Evolutionary conservation across 1,139 yeast species (phyloP).

Genomic region (Suhomyces bribrorum): DNA sequence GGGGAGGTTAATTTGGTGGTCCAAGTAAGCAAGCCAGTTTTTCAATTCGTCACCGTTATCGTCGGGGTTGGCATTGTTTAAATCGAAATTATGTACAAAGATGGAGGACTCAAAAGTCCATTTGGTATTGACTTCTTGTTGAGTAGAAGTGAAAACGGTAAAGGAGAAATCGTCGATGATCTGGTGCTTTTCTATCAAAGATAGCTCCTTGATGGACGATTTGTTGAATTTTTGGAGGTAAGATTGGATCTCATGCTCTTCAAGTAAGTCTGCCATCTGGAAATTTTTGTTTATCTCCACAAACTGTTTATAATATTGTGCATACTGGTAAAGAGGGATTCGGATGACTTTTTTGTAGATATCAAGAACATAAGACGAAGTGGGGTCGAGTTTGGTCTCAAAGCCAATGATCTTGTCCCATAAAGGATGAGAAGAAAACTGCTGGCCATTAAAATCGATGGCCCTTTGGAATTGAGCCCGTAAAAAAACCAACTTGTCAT

Average conservation of each 20-base stretch:
- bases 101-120: slow-evolving; percentile 66
- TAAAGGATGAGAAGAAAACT: slow-evolving; percentile 60
- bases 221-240: slow-evolving; percentile 28
- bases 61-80: slow-evolving; percentile 25
- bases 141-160: slow-evolving; percentile 46
- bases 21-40: slow-evolving; percentile 56
- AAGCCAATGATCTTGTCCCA: slow-evolving; percentile 67
- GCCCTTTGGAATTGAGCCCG: slow-evolving; percentile 44
- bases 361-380: slow-evolving; percentile 23
- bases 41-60: slow-evolving; percentile 38
- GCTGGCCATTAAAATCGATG: slow-evolving; percentile 46
- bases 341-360: slow-evolving; percentile 46
- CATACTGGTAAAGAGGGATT: slow-evolving; percentile 70
- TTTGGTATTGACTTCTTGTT: slow-evolving; percentile 49
- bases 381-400: slow-evolving; percentile 31
- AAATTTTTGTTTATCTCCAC: slow-evolving; percentile 42
- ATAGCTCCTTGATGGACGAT: slow-evolving; percentile 24
- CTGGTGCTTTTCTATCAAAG: slow-evolving; percentile 35
- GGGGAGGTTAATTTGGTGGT: slow-evolving; percentile 36
- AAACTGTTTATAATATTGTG: slow-evolving; percentile 59
- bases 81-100: slow-evolving; percentile 40
- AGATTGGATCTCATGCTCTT: slow-evolving; percentile 19
- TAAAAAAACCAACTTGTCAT: slow-evolving; percentile 24
- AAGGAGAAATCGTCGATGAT: slow-evolving; percentile 46
- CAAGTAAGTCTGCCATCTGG: slow-evolving; percentile 33